Conservation (phyloP, 352 stramenopile genomes). For the Phytopythium montanum region DNA sequence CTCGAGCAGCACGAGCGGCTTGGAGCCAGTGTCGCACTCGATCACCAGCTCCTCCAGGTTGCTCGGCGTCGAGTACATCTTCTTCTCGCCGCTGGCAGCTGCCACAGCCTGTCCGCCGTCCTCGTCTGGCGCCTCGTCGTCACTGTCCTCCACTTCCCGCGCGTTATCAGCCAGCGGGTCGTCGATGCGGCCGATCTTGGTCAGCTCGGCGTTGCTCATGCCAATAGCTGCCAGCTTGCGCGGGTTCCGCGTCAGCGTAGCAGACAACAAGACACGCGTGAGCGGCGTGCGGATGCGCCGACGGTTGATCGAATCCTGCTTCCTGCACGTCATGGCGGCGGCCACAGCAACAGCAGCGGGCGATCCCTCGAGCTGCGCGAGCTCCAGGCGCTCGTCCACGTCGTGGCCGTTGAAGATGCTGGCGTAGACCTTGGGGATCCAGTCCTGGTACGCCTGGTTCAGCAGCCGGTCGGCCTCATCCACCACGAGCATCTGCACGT, state of each 20-base stretch:
- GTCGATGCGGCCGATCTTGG: slow-evolving; percentile 73
- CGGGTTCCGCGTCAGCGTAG: slow-evolving; percentile 96
- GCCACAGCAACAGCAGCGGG: background rate
- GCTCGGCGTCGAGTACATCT: slow-evolving; percentile 74
- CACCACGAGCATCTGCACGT: slow-evolving; percentile 96
- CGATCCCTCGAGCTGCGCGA: background rate
- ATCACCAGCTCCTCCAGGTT: slow-evolving; percentile 89
- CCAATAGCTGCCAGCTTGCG: slow-evolving; percentile 93
- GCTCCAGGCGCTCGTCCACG: slow-evolving; percentile 23
- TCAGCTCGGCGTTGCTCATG: slow-evolving; percentile 94
- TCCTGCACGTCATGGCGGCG: slow-evolving; percentile 48
- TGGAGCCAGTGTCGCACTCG: slow-evolving; percentile 92
- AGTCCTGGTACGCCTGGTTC: slow-evolving; percentile 97
- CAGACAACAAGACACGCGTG: slow-evolving; percentile 96
- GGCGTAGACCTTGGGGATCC: slow-evolving; percentile 91
- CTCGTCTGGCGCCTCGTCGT: slow-evolving; percentile 24
- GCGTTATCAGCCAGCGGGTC: slow-evolving; percentile 67
- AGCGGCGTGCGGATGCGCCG: slow-evolving; percentile 82
- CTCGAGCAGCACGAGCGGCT: slow-evolving; percentile 93
- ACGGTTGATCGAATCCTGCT: slow-evolving; percentile 78
- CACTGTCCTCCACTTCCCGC: slow-evolving; percentile 35
- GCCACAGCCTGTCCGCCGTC: slow-evolving; percentile 6
- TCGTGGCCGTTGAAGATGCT: slow-evolving; percentile 76
- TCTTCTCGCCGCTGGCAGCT: slow-evolving; percentile 16
- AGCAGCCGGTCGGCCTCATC: slow-evolving; percentile 97